Evolutionary conservation across 768 basidiomycete species (phyloP).

Genomic region (Amyloporia xantha): DNA sequence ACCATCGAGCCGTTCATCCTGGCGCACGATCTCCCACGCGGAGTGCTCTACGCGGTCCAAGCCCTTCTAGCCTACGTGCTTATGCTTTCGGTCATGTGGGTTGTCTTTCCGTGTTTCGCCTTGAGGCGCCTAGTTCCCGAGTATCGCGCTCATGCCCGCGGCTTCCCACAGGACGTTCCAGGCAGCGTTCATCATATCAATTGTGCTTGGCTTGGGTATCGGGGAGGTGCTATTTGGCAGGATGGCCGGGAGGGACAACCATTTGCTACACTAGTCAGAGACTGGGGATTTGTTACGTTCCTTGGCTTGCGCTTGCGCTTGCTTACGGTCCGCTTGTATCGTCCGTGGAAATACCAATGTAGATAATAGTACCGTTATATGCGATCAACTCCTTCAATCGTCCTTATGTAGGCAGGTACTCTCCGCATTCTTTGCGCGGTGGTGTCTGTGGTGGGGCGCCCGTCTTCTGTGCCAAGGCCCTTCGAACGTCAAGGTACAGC

Average conservation of each 20-base stretch:
- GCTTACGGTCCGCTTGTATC: neutral
- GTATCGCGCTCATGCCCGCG: neutral
- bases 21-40: constrained; percentile 65
- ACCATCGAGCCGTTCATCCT: constrained; percentile 57
- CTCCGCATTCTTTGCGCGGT: too few relatives aligned
- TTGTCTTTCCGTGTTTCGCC: constrained; percentile 1
- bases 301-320: neutral
- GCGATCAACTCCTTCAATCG: too few relatives aligned
- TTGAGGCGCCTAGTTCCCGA: constrained; percentile 5
- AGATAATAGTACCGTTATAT: too few relatives aligned
- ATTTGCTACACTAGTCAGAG: constrained; percentile 8
- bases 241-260: constrained; percentile 25
- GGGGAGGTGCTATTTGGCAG: constrained; percentile 74
- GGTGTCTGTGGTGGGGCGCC: too few relatives aligned
- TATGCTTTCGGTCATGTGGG: constrained; percentile 82
- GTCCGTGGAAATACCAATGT: too few relatives aligned
- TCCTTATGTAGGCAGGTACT: too few relatives aligned
- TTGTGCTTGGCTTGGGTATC: constrained; percentile 62
- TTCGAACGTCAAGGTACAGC: too few relatives aligned
- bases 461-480: too few relatives aligned
- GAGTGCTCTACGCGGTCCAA: constrained; percentile 57
- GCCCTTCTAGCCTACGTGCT: constrained; percentile 57
- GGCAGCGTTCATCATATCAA: constrained; percentile 66
- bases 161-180: constrained; percentile 67
- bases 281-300: neutral